Base-by-base conservation (phyloP, 2,329 filamentous ascomycete species). In the Macrophomina phaseolina region DNA sequence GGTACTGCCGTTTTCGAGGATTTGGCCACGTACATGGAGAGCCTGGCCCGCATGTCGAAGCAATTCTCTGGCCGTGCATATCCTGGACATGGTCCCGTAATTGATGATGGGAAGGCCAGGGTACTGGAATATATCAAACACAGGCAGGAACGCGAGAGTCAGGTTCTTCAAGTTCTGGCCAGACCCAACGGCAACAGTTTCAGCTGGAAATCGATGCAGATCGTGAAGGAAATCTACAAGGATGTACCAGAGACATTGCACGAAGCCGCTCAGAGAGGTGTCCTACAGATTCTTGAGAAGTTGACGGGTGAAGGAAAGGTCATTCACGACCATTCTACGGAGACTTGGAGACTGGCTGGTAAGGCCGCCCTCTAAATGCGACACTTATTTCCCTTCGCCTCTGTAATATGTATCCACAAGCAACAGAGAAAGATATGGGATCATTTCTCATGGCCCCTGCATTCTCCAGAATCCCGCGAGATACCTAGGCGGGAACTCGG, bases 1-100 rank as follows among this genome's bases (percentile, higher is more conserved):
- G 93, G 93, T 12, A 96, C 92, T 2, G 89, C 91, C 3, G 92
- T 95, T 0, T 96, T 96, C 71, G 92, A 96, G 76, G 87, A 95
- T 69, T 82, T 97, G 8, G 77, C 80, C 1, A 80, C 81, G 0
- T 97, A 96, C 75, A 81, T 96, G 69, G 74, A 77, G 23, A 92
- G 88, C 67, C 81, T 97, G 12, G 83, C 87, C 46, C 84, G 83
- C 69, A 95, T 97, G 92, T 82, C 83, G 53, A 77, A 79, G 28
- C 81, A 88, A 6, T 91, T 92, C 71, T 78, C 78, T 0, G 90
- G 91, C 1, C 83, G 87, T 56, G 93, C 89, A 1, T 98, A 97
- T 76, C 94, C 95, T 0, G 94, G 92, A 4, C 95, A 99, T 74
- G 95, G 95, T 0, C 85, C 89, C 0, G 87, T 95, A 3, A 84